phyloP scores from a whole-genome alignment of 148 eudicot species.

The Dianthus caryophyllus region DNA sequence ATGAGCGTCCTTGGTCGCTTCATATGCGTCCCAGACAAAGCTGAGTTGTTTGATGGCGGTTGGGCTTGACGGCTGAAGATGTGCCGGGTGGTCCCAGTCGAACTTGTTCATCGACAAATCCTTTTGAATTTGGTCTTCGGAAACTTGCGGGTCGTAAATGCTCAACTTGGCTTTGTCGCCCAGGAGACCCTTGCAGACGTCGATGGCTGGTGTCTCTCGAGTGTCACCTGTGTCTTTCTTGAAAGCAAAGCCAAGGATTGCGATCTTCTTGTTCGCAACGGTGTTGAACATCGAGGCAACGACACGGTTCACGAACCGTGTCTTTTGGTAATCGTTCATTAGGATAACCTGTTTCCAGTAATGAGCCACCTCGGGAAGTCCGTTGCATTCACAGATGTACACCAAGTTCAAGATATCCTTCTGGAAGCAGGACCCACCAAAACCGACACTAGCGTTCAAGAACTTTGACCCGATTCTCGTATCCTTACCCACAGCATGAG shows the following conservation, averaged over 20 bases:
- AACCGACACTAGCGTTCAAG: conserved; percentile 66
- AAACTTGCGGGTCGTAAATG: conserved; percentile 58
- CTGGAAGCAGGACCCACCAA: conserved; percentile 73
- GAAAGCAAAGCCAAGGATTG: conserved; percentile 64
- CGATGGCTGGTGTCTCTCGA: conserved; percentile 63
- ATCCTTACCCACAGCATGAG: conserved; percentile 68
- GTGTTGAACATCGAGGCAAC: conserved; percentile 73
- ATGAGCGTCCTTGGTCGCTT: conserved; percentile 64
- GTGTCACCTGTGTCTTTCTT: conserved; percentile 71
- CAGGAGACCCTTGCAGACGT: conserved; percentile 55
- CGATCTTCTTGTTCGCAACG: conserved; percentile 52
- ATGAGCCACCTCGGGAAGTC: conserved; percentile 65
- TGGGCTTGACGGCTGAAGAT: conserved; percentile 44
- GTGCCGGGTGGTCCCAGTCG: conserved; percentile 59
- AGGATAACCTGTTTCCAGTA: conserved; percentile 71
- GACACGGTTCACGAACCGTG: conserved; percentile 55
- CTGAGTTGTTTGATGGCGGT: conserved; percentile 33
- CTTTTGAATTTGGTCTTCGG: conserved; percentile 49
- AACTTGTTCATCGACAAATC: conserved; percentile 53
- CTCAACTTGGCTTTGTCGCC: conserved; percentile 51
- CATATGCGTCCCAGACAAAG: conserved; percentile 52
- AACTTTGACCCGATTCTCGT: conserved; percentile 61
- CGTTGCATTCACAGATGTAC: conserved; percentile 69
- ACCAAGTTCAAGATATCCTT: conserved; percentile 71
- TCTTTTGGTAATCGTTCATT: conserved; percentile 61